These are phyloP conservation scores for Dictyostelium capitatum DNA, from an alignment of 78 protist species.

Conservation along the genomic window DNA sequence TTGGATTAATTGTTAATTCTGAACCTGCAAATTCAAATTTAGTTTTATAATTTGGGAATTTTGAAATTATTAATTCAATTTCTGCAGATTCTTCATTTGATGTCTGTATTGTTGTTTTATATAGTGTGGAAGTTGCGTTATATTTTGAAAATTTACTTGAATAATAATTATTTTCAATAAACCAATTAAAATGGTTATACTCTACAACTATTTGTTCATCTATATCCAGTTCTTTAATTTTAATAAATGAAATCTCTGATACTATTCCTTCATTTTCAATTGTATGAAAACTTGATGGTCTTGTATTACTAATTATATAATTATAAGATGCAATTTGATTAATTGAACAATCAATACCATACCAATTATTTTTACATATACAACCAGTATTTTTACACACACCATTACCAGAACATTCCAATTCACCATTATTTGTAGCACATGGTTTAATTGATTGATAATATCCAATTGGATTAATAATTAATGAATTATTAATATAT, in stretches of 20 bases:
- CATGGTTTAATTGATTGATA: neutral
- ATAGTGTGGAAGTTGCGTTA: neutral
- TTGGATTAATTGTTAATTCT: neutral
- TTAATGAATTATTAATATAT: neutral
- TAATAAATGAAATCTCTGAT: neutral
- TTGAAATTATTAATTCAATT: neutral
- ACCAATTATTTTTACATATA: slow-evolving; percentile 1
- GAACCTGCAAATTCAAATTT: slow-evolving; percentile 27
- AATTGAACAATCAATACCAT: neutral
- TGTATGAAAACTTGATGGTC: slow-evolving; percentile 2
- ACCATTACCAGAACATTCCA: neutral
- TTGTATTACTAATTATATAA: neutral
- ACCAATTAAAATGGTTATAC: no score
- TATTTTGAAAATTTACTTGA: neutral
- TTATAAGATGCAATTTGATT: neutral
- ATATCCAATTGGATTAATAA: slow-evolving; percentile 7
- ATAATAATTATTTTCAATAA: neutral
- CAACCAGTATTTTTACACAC: neutral
- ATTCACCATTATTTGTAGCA: neutral
- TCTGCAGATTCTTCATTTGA: neutral
- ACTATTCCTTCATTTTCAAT: neutral
- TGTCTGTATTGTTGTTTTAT: neutral
- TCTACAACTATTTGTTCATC: no score
- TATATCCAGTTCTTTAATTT: neutral
- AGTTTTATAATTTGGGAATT: neutral